A percentile compares a stretch with the other conserved stretches of the same genome.
These are phyloP conservation scores for Fraxinus xanthoxyloides DNA, from an alignment of 305 asterid genomes.

Conservation along the genomic window DNA sequence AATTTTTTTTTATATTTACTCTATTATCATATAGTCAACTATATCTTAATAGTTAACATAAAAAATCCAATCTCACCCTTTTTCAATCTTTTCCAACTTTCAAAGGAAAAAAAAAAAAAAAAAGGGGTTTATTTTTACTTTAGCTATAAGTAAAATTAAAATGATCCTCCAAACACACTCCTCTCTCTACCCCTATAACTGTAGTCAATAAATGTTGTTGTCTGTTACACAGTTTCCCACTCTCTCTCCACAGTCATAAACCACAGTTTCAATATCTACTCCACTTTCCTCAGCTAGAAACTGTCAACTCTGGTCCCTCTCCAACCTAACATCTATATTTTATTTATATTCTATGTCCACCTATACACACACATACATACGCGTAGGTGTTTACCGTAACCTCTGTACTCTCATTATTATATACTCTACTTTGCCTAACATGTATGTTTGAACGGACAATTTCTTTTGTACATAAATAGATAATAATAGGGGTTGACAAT, in stretches of 20 bases:
- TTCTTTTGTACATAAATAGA: too few relatives aligned
- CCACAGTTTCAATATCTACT: background rate
- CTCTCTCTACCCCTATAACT: background rate
- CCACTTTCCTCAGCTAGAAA: background rate
- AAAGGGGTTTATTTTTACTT: too few relatives aligned
- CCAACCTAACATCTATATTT: background rate
- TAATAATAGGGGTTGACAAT: too few relatives aligned
- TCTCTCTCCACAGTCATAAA: background rate
- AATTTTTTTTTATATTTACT: too few relatives aligned
- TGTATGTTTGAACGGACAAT: too few relatives aligned
- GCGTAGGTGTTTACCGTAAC: background rate
- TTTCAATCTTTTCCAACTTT: too few relatives aligned
- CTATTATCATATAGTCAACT: too few relatives aligned
- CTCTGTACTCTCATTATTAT: background rate
- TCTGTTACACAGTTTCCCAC: background rate
- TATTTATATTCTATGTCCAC: background rate
- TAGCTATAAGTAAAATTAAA: too few relatives aligned
- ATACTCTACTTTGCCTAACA: background rate
- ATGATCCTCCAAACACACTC: too few relatives aligned
- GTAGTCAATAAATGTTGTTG: background rate
- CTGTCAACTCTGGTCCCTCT: background rate
- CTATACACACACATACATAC: background rate
- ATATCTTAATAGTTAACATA: too few relatives aligned
- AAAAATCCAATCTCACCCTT: too few relatives aligned
- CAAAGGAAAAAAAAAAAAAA: too few relatives aligned